Evolutionary conservation across 768 basidiomycete species (phyloP).

Genomic region (Suillus placidus): DNA sequence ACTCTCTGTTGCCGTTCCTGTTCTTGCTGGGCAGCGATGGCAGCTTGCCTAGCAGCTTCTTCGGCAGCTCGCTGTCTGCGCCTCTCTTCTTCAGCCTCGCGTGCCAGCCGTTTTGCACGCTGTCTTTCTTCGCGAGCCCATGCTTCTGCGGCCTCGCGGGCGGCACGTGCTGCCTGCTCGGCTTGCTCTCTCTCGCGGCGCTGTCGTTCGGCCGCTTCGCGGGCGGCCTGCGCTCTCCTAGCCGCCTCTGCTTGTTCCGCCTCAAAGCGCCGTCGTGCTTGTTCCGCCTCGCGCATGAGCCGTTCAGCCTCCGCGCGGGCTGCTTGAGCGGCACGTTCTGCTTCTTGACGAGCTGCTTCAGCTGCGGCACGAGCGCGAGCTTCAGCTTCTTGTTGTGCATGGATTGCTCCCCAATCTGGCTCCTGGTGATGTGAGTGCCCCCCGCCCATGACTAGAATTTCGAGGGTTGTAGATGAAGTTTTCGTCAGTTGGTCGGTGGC

Average conservation of each 20-base stretch:
- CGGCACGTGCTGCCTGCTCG: constrained; percentile 23
- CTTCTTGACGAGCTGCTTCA: constrained; percentile 16
- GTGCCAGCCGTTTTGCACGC: constrained; percentile 20
- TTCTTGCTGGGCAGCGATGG: constrained; percentile 27
- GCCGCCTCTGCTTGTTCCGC: constrained; percentile 3
- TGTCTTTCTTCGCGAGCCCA: constrained; percentile 27
- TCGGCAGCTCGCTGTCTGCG: constrained; percentile 19
- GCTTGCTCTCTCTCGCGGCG: constrained; percentile 27
- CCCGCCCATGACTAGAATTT: constrained; percentile 26
- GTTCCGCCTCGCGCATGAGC: constrained; percentile 3
- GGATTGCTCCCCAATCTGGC: constrained; percentile 28
- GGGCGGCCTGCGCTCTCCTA: constrained; percentile 26
- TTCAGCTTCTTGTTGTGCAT: constrained; percentile 21
- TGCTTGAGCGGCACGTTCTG: constrained; percentile 28
- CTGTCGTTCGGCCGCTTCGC: constrained; percentile 26
- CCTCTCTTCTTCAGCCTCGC: constrained; percentile 27
- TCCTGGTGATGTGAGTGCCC: constrained; percentile 27
- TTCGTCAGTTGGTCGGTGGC: background rate
- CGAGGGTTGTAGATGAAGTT: background rate
- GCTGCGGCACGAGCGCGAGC: constrained; percentile 9
- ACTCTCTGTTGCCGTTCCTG: constrained; percentile 25
- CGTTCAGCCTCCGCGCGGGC: constrained; percentile 29
- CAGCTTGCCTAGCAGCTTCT: constrained; percentile 28
- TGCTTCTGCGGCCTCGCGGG: constrained; percentile 27
- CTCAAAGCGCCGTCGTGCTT: background rate